Evolutionary conservation across 2,329 filamentous ascomycete genomes (phyloP), one percentile per base, ranked within the genome.

Genomic region (Claviceps pazoutovae): DNA sequence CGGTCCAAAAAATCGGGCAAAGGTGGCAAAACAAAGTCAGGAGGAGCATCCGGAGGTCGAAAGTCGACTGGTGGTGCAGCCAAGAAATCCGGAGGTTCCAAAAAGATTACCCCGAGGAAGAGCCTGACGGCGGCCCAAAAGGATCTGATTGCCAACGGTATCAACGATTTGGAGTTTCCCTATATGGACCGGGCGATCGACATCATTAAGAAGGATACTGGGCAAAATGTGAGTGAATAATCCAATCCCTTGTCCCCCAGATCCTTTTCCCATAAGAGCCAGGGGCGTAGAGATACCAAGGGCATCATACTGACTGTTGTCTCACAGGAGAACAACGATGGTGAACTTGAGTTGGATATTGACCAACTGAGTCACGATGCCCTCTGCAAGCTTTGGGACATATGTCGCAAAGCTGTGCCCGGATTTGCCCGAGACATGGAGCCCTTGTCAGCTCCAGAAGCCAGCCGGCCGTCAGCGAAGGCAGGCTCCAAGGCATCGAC

Each of bases 201-300:
- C 54, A 90, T 97, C 56, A 97, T 98, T 63, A 88, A 94, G 65
- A 81, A 80, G 57, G 91, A 95, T 58, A 95, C 71, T 68, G 87
- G 72, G 71, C 87, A 70, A 74, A 84, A 74, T 74, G 93, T 71
- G 76, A 79, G 74, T 76, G 19, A 37, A 23, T 3, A 34, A 34
- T 11, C 9, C 30, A 34, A 34, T 11, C 30, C 30, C 9, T 3
- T 11, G 4, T 34, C 30, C 30, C 30, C 4, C 9, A 34, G 30
- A 34, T 11, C 30, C 8, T 11, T 34, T 11, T 11, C 30, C 9
- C 30, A 34, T 4, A 34, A 34, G 30, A 34, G 30, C 30, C 9
- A 34, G 30, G 30, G 30, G 9, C 30, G 9, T 34, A 46, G 34
- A 14, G 9, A 14, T 13, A 23, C 4, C 2, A 43, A 30, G 16